phyloP scores from a whole-genome alignment of 1,284 basidiomycete genomes.

The Pseudozyma flocculosa region DNA sequence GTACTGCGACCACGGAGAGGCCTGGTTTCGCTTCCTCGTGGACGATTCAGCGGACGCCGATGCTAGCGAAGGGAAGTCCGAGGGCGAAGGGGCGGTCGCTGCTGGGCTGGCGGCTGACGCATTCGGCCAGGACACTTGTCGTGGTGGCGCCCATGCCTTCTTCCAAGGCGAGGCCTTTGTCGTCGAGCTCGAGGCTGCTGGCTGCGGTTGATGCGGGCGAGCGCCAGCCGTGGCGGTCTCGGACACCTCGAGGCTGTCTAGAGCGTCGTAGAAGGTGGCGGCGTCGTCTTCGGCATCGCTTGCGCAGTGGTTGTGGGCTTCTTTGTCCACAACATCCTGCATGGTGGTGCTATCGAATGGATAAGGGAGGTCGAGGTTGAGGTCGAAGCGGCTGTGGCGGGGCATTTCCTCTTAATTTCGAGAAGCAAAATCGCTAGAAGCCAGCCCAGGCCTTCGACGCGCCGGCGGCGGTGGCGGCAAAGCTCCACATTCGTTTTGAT shows the following conservation, averaged over 20 bases:
- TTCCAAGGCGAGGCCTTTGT: no score
- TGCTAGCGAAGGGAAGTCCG: background rate
- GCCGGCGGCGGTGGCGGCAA: no score
- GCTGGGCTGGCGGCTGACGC: background rate
- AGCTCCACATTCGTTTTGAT: no score
- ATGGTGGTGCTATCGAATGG: no score
- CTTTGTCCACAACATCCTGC: no score
- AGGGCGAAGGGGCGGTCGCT: no score
- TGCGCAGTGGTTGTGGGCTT: background rate
- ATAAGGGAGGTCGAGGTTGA: no score
- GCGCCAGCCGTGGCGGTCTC: background rate
- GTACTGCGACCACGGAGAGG: background rate
- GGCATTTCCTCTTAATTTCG: no score
- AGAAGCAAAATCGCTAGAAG: no score
- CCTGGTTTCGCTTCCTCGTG: background rate
- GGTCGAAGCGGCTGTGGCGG: no score
- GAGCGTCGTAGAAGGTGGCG: background rate
- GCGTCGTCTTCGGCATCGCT: background rate
- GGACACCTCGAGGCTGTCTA: background rate
- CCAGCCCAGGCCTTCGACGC: no score
- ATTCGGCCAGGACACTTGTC: background rate
- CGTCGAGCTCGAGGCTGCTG: background rate
- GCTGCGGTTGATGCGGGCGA: background rate
- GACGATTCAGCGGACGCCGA: background rate
- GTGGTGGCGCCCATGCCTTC: no score